These are phyloP conservation scores for Blastocystis sp. DNA, from an alignment of 352 stramenopile genomes.

Conservation along the genomic window DNA sequence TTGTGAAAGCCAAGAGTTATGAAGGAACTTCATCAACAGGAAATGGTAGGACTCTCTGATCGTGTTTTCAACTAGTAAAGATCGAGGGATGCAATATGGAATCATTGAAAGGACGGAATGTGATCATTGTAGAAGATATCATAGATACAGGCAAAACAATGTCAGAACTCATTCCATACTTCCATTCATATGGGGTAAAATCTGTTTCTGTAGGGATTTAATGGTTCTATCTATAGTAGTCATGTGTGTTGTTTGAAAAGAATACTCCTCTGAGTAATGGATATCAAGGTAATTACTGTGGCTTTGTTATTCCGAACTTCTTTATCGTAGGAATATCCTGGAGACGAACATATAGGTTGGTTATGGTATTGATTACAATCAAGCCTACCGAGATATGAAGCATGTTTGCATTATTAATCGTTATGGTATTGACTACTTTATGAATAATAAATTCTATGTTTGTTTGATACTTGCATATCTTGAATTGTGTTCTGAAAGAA, in stretches of 20 bases:
- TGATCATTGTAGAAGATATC: conserved; percentile 92
- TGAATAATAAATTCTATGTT: not conserved
- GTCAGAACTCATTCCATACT: conserved; percentile 77
- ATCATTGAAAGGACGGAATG: conserved; percentile 79
- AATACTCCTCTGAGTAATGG: conserved; percentile 76
- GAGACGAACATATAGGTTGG: conserved; percentile 71
- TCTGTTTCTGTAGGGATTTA: conserved; percentile 74
- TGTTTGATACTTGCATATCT: not conserved
- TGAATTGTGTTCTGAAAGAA: not conserved
- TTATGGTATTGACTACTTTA: not conserved
- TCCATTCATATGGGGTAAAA: conserved; percentile 73
- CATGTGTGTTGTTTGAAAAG: conserved; percentile 80
- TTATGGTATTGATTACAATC: conserved; percentile 92
- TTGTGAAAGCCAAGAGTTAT: conserved; percentile 87
- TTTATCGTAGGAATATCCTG: conserved; percentile 71
- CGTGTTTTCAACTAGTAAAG: conserved; percentile 64
- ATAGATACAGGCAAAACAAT: conserved; percentile 90
- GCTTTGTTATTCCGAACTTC: conserved; percentile 87
- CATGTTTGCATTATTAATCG: conserved; percentile 74
- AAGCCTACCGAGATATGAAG: conserved; percentile 85
- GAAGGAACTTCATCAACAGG: conserved; percentile 80
- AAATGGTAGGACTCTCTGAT: conserved; percentile 66
- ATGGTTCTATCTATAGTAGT: conserved; percentile 59
- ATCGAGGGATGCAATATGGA: conserved; percentile 76
- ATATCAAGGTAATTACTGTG: conserved; percentile 84